These are phyloP conservation scores for Carex myosuroides DNA, from an alignment of 176 grass and related monocot species.

Conservation along the genomic window DNA sequence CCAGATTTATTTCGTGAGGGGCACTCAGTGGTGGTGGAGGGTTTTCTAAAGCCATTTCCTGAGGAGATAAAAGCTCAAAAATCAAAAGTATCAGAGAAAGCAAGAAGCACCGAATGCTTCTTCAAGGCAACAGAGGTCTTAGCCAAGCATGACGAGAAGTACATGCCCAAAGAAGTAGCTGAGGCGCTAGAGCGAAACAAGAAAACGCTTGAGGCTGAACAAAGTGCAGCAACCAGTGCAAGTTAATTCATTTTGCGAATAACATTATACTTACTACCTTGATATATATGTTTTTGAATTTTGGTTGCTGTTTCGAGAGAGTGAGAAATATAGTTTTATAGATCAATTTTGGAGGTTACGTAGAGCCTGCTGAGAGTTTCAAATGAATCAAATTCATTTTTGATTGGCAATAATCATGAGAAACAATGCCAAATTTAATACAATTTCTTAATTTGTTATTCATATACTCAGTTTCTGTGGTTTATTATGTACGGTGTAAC, in stretches of 20 bases:
- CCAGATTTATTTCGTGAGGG: conserved; percentile 96
- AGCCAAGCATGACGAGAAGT: conserved; percentile 99
- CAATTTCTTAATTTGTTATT: neutral
- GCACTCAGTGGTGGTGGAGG: conserved; percentile 91
- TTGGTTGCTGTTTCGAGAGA: neutral
- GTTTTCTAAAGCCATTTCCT: conserved; percentile 55
- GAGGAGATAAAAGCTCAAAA: conserved; percentile 31
- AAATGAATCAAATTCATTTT: conserved; percentile 4
- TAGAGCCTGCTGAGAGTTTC: neutral
- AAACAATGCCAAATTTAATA: conserved; percentile 7
- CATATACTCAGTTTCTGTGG: neutral
- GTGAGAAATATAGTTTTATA: conserved; percentile 2
- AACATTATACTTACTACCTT: neutral
- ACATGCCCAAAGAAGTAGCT: conserved; percentile 98
- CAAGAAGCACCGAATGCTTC: conserved; percentile 49
- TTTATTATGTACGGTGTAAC: neutral
- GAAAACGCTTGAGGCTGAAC: conserved; percentile 50
- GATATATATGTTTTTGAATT: conserved; percentile 5
- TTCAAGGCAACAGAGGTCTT: conserved; percentile 74
- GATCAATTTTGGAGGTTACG: conserved; percentile 19
- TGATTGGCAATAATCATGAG: neutral
- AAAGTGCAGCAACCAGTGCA: neutral
- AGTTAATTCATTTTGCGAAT: neutral
- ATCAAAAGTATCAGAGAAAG: conserved; percentile 59
- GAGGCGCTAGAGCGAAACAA: conserved; percentile 91